Percentiles rank a stretch among this genome's conserved stretches.
Evolutionary conservation across 2,329 filamentous ascomycete genomes (phyloP).

Genomic region (Rasamsonia emersonii): DNA sequence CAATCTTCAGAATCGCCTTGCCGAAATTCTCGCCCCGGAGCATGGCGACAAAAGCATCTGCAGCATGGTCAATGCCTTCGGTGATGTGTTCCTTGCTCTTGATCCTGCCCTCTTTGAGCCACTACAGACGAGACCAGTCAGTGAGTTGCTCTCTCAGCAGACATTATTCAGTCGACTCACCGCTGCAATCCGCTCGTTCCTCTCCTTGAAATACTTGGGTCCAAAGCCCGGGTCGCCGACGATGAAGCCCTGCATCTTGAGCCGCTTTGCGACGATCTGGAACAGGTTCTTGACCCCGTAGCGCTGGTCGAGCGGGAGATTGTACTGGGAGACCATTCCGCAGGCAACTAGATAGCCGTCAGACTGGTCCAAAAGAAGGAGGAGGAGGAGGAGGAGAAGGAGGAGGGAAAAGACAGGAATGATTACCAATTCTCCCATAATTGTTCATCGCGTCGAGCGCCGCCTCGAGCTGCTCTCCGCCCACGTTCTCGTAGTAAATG

Average conservation of each 20-base stretch:
- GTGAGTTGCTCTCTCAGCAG: too few species aligned
- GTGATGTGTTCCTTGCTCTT: conserved; percentile 62
- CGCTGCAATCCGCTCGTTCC: conserved; percentile 5
- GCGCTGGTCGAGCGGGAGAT: conserved; percentile 44
- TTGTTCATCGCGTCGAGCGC: conserved; percentile 56
- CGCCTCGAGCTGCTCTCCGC: conserved; percentile 64
- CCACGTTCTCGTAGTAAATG: conserved; percentile 77
- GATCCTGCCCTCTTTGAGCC: conserved; percentile 69
- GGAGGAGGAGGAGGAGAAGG: neutral
- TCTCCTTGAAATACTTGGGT: conserved; percentile 45
- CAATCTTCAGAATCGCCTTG: conserved; percentile 64
- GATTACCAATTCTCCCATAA: conserved; percentile 55
- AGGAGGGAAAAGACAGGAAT: too few species aligned
- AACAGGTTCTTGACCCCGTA: conserved; percentile 62
- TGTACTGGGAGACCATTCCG: conserved; percentile 72
- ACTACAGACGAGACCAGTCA: conserved; percentile 30
- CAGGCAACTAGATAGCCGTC: conserved; percentile 35
- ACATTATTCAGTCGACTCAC: too few species aligned
- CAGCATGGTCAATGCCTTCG: conserved; percentile 67
- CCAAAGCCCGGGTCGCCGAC: conserved; percentile 60
- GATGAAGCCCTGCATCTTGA: conserved; percentile 67
- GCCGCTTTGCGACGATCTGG: conserved; percentile 55
- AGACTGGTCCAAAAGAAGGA: neutral
- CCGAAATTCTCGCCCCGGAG: conserved; percentile 75
- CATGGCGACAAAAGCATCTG: conserved; percentile 66